phyloP scores from a whole-genome alignment of 805 yeast species.

The Wilhelminamyces savonicus region DNA sequence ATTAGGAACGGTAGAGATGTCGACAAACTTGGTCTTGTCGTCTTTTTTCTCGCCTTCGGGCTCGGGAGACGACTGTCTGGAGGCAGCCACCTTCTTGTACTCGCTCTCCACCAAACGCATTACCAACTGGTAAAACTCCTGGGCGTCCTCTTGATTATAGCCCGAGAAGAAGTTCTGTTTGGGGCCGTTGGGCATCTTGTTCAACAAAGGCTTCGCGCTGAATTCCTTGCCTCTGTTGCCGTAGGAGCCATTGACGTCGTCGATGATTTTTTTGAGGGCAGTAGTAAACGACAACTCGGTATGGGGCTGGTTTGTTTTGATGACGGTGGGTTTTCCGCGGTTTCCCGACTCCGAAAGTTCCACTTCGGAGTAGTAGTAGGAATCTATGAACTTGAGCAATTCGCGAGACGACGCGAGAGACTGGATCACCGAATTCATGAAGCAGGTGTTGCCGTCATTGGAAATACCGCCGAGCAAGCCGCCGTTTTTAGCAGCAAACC shows the following conservation, averaged over 20 bases:
- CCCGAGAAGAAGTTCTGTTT: slow-evolving; percentile 73
- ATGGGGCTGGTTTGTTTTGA: too few species aligned
- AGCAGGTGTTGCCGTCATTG: slow-evolving; percentile 92
- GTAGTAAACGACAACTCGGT: slow-evolving; percentile 45
- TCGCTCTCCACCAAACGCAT: slow-evolving; percentile 63
- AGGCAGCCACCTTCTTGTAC: slow-evolving; percentile 22
- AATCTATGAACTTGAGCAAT: slow-evolving; percentile 49
- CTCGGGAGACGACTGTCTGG: slow-evolving; percentile 17
- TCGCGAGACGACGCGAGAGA: slow-evolving; percentile 69
- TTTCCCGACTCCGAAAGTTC: slow-evolving; percentile 19
- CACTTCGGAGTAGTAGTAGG: slow-evolving; percentile 20
- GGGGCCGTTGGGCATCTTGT: slow-evolving; percentile 72
- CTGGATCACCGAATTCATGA: slow-evolving; percentile 88
- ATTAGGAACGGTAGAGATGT: slow-evolving; percentile 16
- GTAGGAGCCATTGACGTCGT: slow-evolving; percentile 52
- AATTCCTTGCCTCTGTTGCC: slow-evolving; percentile 51
- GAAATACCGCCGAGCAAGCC: slow-evolving; percentile 79
- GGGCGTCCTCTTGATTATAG: slow-evolving; percentile 94
- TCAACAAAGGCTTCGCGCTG: slow-evolving; percentile 53
- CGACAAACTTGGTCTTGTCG: slow-evolving; percentile 12
- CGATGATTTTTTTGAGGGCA: slow-evolving; percentile 46
- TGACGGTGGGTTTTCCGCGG: slow-evolving; percentile 9
- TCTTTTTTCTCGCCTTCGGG: slow-evolving; percentile 11
- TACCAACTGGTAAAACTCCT: slow-evolving; percentile 84
- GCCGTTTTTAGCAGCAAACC: slow-evolving; percentile 49